These are phyloP conservation scores for Imleria badia DNA, from an alignment of 768 basidiomycete genomes.

Conservation along the genomic window DNA sequence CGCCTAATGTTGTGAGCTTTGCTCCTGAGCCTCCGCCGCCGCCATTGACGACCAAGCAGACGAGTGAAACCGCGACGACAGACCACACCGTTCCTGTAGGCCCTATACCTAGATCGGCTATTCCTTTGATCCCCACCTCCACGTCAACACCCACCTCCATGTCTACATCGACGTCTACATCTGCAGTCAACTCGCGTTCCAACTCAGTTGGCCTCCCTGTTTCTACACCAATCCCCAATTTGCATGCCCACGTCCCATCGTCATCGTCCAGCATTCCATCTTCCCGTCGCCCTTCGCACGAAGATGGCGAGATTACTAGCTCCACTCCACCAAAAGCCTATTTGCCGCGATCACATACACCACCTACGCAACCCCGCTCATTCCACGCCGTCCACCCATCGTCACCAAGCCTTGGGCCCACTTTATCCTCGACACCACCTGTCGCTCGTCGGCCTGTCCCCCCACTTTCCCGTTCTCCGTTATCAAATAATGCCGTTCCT, in stretches of 20 bases:
- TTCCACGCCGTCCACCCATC: slow-evolving; percentile 33
- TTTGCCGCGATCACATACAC: slow-evolving; percentile 41
- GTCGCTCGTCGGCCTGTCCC: slow-evolving; percentile 31
- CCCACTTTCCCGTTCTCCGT: slow-evolving; percentile 31
- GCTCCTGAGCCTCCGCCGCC: slow-evolving; percentile 34
- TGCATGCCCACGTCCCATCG: not conserved
- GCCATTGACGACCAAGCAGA: slow-evolving; percentile 28
- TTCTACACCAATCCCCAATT: not conserved
- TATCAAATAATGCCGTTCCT: slow-evolving; percentile 22
- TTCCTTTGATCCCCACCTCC: slow-evolving; percentile 7
- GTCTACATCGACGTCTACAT: slow-evolving; percentile 26
- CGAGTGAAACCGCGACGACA: slow-evolving; percentile 11
- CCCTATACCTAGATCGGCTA: not conserved
- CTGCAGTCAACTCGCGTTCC: slow-evolving; percentile 23
- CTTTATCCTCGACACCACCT: slow-evolving; percentile 19
- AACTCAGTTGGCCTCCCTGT: slow-evolving; percentile 22
- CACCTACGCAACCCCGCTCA: slow-evolving; percentile 50
- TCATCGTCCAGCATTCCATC: slow-evolving; percentile 11
- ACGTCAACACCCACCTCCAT: slow-evolving; percentile 14
- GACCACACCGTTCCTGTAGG: not conserved
- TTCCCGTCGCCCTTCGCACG: slow-evolving; percentile 40
- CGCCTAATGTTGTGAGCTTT: slow-evolving; percentile 24
- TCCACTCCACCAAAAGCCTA: slow-evolving; percentile 37
- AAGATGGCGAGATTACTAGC: slow-evolving; percentile 53
- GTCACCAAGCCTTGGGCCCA: slow-evolving; percentile 26